Evolutionary conservation across 2,329 filamentous ascomycete genomes (phyloP), one percentile per base, ranked within the genome.

Genomic region (Exophiala viscosa): DNA sequence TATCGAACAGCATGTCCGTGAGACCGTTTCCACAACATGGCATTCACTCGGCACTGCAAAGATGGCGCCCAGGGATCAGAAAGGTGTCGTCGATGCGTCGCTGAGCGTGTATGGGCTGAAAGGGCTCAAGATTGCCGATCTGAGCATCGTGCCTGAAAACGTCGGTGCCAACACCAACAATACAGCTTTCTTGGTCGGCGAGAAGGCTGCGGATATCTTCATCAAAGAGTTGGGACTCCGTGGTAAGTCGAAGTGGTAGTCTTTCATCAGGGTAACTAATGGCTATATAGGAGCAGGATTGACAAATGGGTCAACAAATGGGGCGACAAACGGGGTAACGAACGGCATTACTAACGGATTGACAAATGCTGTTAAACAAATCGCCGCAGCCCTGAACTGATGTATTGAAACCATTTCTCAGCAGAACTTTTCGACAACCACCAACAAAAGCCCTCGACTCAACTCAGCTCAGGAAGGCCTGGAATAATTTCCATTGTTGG

Each of bases 151-250:
- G 8, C 58, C 59, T 6, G 55, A 57, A 13, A 76, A 75, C 36
- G 70, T 76, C 11, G 64, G 56, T 48, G 62, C 69, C 1, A 77
- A 79, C 51, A 76, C 74, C 1, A 67, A 69, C 39, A 73, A 71
- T 31, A 74, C 74, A 1, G 77, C 77, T 0, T 62, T 79, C 13
- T 52, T 73, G 4, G 64, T 78, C 48, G 75, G 74, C 1, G 75
- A 79, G 66, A 70, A 68, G 55, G 67, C 66, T 2, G 67, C 68
- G 2, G 52, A 60, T 28, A 65, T 70, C 32, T 59, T 66, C 34
- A 65, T 65, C n/a, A 60, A 65, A 39, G 63, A 67, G 15, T 54
- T 70, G 18, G 53, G 59, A 38, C 41, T 66, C 20, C 23, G 15
- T 9, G 44, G 20, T 32, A 47, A 40, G 38, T 28, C 23, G 23